These are phyloP conservation scores for Iris macrosiphon DNA, from an alignment of 106 monocot species.

Conservation along the genomic window DNA sequence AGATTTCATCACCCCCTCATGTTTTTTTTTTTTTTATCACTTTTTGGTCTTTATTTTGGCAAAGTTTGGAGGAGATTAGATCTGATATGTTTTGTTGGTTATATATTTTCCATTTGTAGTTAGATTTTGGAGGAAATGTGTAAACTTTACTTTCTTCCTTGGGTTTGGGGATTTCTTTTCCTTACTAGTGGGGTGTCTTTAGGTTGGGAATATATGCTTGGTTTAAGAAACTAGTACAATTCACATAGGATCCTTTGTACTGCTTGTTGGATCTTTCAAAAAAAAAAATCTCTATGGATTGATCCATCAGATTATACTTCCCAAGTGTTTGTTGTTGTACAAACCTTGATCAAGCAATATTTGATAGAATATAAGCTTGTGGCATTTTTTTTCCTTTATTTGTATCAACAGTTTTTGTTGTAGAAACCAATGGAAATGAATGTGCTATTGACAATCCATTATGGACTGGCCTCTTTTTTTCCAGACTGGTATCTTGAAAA, in stretches of 20 bases:
- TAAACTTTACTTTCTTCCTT: conserved; percentile 5
- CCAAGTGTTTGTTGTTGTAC: background rate
- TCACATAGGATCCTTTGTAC: conserved; percentile 7
- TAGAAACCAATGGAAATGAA: background rate
- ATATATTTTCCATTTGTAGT: background rate
- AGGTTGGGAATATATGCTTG: conserved; percentile 5
- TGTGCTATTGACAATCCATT: background rate
- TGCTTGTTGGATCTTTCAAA: background rate
- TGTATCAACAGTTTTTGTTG: too few species aligned
- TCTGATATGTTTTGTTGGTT: background rate
- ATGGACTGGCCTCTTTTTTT: background rate
- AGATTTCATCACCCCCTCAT: background rate
- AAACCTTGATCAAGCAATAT: too few species aligned
- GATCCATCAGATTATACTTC: background rate
- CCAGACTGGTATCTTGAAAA: background rate
- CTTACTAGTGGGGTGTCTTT: too few species aligned
- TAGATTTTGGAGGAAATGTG: background rate
- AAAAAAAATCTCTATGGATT: too few species aligned
- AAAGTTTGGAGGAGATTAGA: background rate
- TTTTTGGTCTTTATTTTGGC: background rate
- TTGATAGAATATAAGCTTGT: too few species aligned
- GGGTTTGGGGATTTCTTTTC: too few species aligned
- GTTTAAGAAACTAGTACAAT: conserved; percentile 1
- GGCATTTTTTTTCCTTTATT: background rate
- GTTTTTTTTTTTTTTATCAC: background rate